These are phyloP conservation scores for Musa balbisiana DNA, from an alignment of 202 grass and related monocot species.

Conservation along the genomic window DNA sequence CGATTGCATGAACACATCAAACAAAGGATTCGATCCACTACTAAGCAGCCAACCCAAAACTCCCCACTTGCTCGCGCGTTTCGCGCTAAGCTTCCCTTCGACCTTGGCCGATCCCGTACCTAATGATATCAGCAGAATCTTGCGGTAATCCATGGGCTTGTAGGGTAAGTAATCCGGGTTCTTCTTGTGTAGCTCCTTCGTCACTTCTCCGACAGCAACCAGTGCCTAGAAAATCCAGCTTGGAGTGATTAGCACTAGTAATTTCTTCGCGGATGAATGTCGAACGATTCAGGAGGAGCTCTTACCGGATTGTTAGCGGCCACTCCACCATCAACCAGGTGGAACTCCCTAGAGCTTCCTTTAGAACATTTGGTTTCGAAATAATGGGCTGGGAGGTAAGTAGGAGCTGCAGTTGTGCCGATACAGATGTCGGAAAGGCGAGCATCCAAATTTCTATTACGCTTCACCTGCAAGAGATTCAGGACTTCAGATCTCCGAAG, in stretches of 20 bases:
- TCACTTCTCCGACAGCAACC: constrained; percentile 68
- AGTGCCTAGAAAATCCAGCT: constrained; percentile 45
- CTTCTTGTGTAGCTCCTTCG: constrained; percentile 62
- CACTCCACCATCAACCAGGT: constrained; percentile 80
- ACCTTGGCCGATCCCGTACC: constrained; percentile 65
- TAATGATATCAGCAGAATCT: constrained; percentile 72
- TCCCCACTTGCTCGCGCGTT: constrained; percentile 60
- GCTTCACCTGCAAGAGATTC: constrained; percentile 33
- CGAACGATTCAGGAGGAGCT: constrained; percentile 16
- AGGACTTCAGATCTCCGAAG: too few relatives aligned
- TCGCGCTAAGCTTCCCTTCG: constrained; percentile 35
- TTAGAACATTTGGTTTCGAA: constrained; percentile 50
- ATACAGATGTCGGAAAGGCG: constrained; percentile 81
- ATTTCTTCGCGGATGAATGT: constrained; percentile 18
- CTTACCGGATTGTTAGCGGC: constrained; percentile 75
- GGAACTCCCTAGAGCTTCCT: constrained; percentile 50
- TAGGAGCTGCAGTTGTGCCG: constrained; percentile 70
- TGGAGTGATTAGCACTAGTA: background rate
- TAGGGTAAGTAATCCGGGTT: constrained; percentile 84
- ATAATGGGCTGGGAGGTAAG: constrained; percentile 68
- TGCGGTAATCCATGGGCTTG: constrained; percentile 68
- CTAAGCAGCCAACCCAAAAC: constrained; percentile 61
- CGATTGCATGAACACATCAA: constrained; percentile 72
- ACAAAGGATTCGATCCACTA: constrained; percentile 59
- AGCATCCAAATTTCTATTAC: constrained; percentile 42